A percentile compares a stretch with the other conserved stretches of the same genome.
Evolutionary conservation across 2,329 filamentous ascomycete genomes (phyloP).

Genomic region (Aureobasidium vineae): DNA sequence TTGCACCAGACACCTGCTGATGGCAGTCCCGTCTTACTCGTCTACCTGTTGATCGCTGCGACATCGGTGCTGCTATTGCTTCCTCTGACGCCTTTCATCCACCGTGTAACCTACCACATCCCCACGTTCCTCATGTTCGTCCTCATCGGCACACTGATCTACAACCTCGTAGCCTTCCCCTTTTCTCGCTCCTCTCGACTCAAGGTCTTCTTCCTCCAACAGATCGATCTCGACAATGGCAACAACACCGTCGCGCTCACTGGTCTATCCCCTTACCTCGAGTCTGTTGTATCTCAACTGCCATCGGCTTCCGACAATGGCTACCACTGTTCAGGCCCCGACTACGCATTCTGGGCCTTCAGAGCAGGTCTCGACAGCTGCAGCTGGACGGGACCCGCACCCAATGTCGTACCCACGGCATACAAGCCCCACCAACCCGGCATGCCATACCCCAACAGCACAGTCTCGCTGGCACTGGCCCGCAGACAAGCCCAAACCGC

Average conservation of each 20-base stretch:
- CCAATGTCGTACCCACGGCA: constrained; percentile 55
- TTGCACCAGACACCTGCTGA: constrained; percentile 81
- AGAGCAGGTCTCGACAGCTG: constrained; percentile 62
- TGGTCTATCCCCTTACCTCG: constrained; percentile 66
- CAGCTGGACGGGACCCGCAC: constrained; percentile 66
- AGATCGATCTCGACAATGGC: constrained; percentile 70
- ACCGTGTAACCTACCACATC: constrained; percentile 79
- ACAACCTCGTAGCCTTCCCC: constrained; percentile 84
- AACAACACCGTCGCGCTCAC: constrained; percentile 66
- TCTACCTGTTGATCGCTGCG: constrained; percentile 67
- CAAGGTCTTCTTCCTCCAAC: constrained; percentile 85
- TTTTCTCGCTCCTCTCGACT: constrained; percentile 77
- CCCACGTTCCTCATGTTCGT: constrained; percentile 73
- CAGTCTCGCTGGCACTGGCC: constrained; percentile 33
- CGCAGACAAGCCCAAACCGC: constrained; percentile 29
- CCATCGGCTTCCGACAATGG: constrained; percentile 66
- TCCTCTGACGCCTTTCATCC: constrained; percentile 78
- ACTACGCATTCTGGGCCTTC: constrained; percentile 38
- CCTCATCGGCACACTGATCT: constrained; percentile 72
- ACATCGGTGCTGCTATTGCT: constrained; percentile 70
- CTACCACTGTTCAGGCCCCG: constrained; percentile 42
- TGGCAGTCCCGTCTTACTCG: constrained; percentile 67
- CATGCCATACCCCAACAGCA: constrained; percentile 28
- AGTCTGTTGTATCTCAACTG: constrained; percentile 64
- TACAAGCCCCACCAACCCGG: constrained; percentile 12